Conservation (phyloP, 2,329 filamentous ascomycete species). For the Fusarium citri region DNA sequence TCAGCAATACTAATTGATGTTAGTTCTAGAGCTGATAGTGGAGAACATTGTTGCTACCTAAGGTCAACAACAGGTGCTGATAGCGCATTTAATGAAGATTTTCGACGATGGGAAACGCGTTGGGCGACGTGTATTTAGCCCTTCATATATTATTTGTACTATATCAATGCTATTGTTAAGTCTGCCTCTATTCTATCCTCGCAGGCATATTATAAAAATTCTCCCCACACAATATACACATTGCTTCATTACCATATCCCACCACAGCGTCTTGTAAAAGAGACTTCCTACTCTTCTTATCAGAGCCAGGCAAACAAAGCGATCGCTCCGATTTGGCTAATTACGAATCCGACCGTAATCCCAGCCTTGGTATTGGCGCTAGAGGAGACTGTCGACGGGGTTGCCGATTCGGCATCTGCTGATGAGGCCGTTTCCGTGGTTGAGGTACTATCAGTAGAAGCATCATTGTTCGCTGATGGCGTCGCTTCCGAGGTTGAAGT, state of each 20-base stretch:
- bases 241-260: background rate
- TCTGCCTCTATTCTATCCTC: background rate
- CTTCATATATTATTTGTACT: no score
- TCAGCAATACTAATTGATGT: no score
- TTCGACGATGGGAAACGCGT: accelerated
- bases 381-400: background rate
- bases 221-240: accelerated
- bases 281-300: accelerated
- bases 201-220: accelerated
- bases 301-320: background rate
- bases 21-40: no score
- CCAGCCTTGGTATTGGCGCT: background rate
- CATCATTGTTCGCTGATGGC: background rate
- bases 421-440: background rate
- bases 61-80: no score
- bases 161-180: no score
- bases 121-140: no score
- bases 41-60: no score
- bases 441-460: background rate
- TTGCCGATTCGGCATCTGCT: background rate
- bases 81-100: no score
- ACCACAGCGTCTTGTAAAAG: background rate
- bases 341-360: background rate
- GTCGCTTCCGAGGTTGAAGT: background rate
- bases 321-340: background rate